Conservation (phyloP, 1,139 yeast species). For the Zygoascus meyerae region DNA sequence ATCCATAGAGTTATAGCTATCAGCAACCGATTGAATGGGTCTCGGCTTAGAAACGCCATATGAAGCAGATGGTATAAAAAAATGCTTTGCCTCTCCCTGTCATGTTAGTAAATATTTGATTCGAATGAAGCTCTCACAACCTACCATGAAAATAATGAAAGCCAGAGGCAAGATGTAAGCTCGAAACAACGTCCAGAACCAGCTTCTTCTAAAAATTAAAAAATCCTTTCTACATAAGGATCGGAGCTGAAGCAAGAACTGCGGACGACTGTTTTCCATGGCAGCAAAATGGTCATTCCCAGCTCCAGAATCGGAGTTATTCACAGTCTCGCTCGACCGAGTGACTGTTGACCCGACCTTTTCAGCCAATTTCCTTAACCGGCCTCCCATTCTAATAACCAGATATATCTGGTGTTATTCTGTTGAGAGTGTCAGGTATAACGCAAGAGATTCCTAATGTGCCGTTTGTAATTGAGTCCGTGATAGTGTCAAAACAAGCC, state of each 20-base stretch:
- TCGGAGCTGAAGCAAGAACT: constrained; percentile 14
- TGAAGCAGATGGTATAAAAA: constrained; percentile 29
- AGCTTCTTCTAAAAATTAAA: constrained; percentile 26
- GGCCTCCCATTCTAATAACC: too few species aligned
- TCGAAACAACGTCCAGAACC: constrained; percentile 31
- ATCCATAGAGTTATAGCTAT: constrained; percentile 24
- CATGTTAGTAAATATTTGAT: neutral
- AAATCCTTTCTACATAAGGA: constrained; percentile 26
- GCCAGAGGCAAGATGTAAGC: constrained; percentile 31
- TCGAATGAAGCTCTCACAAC: constrained; percentile 11
- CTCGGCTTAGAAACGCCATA: constrained; percentile 32
- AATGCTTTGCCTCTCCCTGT: constrained; percentile 30
- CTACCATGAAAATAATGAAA: constrained; percentile 30
- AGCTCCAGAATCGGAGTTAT: too few species aligned
- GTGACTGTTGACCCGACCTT: too few species aligned
- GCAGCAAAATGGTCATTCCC: too few species aligned
- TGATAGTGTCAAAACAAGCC: too few species aligned
- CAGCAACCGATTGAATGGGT: constrained; percentile 22
- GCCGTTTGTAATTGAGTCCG: too few species aligned
- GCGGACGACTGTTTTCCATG: neutral
- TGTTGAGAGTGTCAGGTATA: too few species aligned
- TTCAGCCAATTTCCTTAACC: too few species aligned
- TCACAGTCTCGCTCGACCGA: too few species aligned
- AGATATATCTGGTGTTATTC: too few species aligned
- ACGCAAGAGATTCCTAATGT: too few species aligned